Conservation (phyloP, 2,329 filamentous ascomycete species). For the Alternaria ethzedia region DNA sequence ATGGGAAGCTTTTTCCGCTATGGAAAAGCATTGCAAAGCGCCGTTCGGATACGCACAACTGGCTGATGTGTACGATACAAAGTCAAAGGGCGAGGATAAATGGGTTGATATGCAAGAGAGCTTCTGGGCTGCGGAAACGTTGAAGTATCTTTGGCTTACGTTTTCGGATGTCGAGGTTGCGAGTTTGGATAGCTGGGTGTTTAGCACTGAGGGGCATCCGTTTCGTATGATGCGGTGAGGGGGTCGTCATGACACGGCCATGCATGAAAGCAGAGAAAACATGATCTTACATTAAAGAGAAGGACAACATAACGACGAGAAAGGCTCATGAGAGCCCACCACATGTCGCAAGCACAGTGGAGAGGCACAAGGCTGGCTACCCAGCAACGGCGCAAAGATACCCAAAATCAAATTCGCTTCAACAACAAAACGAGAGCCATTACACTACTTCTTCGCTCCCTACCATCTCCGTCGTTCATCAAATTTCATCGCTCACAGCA, state of each 20-base stretch:
- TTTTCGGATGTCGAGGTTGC: constrained; percentile 45
- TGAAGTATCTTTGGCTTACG: constrained; percentile 52
- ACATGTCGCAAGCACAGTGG: not conserved
- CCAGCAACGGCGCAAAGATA: not conserved
- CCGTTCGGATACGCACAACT: constrained; percentile 49
- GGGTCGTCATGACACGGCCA: not conserved
- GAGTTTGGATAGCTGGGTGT: constrained; percentile 52
- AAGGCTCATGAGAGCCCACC: not conserved
- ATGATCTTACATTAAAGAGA: too few relatives aligned
- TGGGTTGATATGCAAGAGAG: constrained; percentile 50
- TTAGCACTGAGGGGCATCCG: constrained; percentile 53
- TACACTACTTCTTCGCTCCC: not conserved
- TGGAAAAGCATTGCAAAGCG: constrained; percentile 48
- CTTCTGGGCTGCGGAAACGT: constrained; percentile 50
- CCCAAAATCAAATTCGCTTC: not conserved
- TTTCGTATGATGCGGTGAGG: constrained; percentile 48
- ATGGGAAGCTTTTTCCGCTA: constrained; percentile 49
- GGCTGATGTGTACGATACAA: constrained; percentile 40
- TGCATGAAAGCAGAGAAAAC: not conserved
- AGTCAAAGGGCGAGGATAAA: constrained; percentile 23
- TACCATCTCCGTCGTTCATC: not conserved
- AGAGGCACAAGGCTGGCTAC: not conserved
- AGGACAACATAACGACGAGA: not conserved
- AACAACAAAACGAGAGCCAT: not conserved
- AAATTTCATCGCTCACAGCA: not conserved